Conservation (phyloP, 2,329 filamentous ascomycete species). For the Cyphellophora attinorum region DNA sequence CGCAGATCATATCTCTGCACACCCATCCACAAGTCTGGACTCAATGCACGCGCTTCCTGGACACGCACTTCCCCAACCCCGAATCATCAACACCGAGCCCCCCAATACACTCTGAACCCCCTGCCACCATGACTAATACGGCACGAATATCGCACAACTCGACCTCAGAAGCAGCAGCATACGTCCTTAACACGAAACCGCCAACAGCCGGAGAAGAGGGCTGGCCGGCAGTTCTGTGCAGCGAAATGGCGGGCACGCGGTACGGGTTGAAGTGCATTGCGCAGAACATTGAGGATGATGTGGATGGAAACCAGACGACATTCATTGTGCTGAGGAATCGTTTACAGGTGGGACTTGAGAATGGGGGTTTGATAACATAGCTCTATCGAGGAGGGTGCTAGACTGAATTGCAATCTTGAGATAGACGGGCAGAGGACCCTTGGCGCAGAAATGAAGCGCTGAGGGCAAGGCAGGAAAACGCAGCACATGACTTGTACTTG, state of each 20-base stretch:
- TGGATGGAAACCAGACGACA: conserved; percentile 35
- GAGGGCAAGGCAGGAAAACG: too few relatives aligned
- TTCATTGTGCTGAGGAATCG: conserved; percentile 32
- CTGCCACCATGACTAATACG: too few relatives aligned
- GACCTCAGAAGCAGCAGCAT: conserved; percentile 75
- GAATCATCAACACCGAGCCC: too few relatives aligned
- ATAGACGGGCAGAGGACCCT: too few relatives aligned
- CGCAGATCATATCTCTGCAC: conserved; percentile 61
- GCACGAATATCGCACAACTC: conserved; percentile 70
- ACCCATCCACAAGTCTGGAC: conserved; percentile 94
- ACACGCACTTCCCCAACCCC: conserved; percentile 18
- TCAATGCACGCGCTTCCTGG: conserved; percentile 72
- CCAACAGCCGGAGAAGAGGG: background rate
- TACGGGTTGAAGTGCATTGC: conserved; percentile 59
- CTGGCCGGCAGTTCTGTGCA: conserved; percentile 55
- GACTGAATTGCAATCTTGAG: too few relatives aligned
- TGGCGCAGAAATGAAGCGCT: too few relatives aligned
- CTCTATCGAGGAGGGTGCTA: too few relatives aligned
- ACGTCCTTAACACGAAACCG: conserved; percentile 47
- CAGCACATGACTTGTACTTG: too few relatives aligned
- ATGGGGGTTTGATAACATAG: too few relatives aligned
- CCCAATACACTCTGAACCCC: too few relatives aligned
- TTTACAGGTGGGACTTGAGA: conserved; percentile 8
- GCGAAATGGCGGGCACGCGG: conserved; percentile 59
- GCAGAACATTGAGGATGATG: conserved; percentile 36